Conservation (phyloP, 2,329 filamentous ascomycete genomes). For the Clonostachys solani region DNA sequence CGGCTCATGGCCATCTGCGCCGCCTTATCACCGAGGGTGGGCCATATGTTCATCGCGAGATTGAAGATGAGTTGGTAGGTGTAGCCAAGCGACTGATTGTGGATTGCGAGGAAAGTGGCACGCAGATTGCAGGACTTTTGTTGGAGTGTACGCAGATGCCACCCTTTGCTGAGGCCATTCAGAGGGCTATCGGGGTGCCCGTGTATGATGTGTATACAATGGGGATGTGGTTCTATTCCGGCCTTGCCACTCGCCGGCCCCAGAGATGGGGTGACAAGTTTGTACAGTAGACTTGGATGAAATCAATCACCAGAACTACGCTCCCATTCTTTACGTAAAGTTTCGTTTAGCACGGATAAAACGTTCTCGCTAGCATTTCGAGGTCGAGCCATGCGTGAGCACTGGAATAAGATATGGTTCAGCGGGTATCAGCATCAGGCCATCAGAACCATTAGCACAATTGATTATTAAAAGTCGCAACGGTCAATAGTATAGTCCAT, state of each 20-base stretch:
- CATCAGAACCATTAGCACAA: not conserved
- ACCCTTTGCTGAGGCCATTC: conserved; percentile 22
- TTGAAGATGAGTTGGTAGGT: conserved; percentile 13
- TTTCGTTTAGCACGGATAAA: too few relatives aligned
- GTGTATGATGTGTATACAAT: conserved; percentile 29
- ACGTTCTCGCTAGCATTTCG: too few relatives aligned
- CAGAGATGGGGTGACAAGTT: conserved; percentile 2
- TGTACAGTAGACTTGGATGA: too few relatives aligned
- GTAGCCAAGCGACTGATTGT: conserved; percentile 6
- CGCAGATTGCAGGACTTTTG: conserved; percentile 11
- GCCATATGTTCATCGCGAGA: conserved; percentile 7
- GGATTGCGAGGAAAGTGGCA: not conserved
- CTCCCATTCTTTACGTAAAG: too few relatives aligned
- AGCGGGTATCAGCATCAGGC: not conserved
- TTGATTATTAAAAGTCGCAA: not conserved
- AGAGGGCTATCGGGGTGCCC: conserved; percentile 16
- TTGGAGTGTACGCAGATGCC: conserved; percentile 31
- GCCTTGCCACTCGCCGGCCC: conserved; percentile 12
- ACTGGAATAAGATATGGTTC: not conserved
- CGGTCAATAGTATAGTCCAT: not conserved
- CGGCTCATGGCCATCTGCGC: conserved; percentile 11
- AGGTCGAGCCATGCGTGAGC: not conserved
- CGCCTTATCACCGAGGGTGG: conserved; percentile 8
- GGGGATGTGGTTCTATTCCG: conserved; percentile 26
- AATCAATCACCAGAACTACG: too few relatives aligned